Percentiles rank a stretch among this genome's conserved stretches.
These are phyloP conservation scores for Salix viminalis DNA, from an alignment of 345 rosid genomes.

Conservation along the genomic window DNA sequence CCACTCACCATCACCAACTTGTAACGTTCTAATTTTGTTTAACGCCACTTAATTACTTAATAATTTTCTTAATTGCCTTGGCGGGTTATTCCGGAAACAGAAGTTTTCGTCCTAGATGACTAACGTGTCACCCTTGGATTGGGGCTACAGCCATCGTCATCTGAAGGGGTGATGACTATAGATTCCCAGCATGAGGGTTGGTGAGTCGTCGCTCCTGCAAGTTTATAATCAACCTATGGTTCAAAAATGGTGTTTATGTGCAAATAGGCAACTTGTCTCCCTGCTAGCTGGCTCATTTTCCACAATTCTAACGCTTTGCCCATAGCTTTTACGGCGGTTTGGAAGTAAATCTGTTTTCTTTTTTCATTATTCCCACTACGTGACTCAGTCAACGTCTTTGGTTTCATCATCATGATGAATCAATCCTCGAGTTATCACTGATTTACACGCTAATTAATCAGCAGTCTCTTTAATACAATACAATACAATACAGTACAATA, in stretches of 20 bases:
- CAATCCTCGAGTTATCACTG: conserved; percentile 4
- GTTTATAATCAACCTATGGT: neutral
- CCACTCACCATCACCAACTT: neutral
- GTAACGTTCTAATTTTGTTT: neutral
- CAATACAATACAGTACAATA: neutral
- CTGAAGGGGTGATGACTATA: neutral
- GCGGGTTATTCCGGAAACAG: neutral
- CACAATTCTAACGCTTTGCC: neutral
- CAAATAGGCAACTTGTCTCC: neutral
- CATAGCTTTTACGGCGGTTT: neutral
- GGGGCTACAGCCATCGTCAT: neutral
- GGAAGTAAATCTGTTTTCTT: neutral
- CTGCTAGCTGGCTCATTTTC: neutral
- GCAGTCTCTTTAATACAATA: neutral
- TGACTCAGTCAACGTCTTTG: conserved; percentile 5
- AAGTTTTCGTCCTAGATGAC: neutral
- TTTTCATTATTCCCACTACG: neutral
- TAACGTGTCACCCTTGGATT: conserved; percentile 20
- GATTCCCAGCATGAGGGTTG: conserved; percentile 9
- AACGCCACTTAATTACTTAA: neutral
- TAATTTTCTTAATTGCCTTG: neutral
- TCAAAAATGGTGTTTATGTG: neutral
- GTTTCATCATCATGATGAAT: conserved; percentile 1
- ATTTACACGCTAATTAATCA: neutral
- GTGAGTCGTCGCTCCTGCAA: too few species aligned